Base-by-base conservation (phyloP, 257 asterid genomes). In the Nicotiana benthamiana region DNA sequence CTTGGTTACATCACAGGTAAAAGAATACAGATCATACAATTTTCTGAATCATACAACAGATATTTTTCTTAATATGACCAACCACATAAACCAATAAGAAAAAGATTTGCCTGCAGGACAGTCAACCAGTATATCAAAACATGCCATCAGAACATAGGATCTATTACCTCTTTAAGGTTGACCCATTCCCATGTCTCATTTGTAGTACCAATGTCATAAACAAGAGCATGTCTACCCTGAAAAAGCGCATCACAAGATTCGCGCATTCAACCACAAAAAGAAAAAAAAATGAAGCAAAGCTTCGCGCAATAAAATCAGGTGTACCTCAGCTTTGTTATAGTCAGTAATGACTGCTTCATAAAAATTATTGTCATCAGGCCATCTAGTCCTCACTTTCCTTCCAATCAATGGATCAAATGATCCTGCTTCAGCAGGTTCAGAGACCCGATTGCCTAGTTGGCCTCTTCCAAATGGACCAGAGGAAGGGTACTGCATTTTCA, bases 331-430 rank as follows among this genome's bases (percentile, higher is more conserved):
- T 32, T 90, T 87, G 86, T 93, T 84, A 75, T 90, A 93, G 83
- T 90, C 90, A 40, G 93, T 89, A 60, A 95, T 94, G 70, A 92
- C 86, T 82, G 99, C 99, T 82, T 92, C 99, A 87, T 95, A 95
- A 67, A 93, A 95, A 81, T 83, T 93, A 83, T 95, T 95, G 88
- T 95, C 98, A 79, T 93, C 99, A 76, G 99, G 99, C 99, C 98
- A 95, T 83, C 95, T 85, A 22, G 97, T 95, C 86, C 92, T 88
- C 80, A 95, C 95, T 90, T 81, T 95, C 89, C 92, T 90, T 79
- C 99, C 99, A 52, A 95, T 81, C 89, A 93, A 84, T 5, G 93
- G 80, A 83, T 90, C 89, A 77, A 80, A 80, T 66, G 92, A 67
- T 79, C 85, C 90, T 75, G 92, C 91, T 81, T 92, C 97, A 34